Evolutionary conservation across 129 eudicot species (phyloP).

Genomic region (Pittosporum tobira): DNA sequence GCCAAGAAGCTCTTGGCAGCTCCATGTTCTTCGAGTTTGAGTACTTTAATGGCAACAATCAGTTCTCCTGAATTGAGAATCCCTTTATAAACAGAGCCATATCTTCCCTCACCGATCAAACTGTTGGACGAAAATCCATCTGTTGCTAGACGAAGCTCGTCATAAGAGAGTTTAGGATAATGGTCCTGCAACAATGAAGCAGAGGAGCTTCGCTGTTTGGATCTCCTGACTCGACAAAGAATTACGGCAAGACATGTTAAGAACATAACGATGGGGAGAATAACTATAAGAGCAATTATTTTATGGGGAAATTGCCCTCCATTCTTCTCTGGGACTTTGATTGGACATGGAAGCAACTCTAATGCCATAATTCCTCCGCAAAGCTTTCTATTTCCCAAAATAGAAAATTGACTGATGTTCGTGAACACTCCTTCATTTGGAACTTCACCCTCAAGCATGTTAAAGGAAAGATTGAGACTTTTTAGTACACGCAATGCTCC

Average conservation of each 20-base stretch:
- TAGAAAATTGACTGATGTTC: neutral
- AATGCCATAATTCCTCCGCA: slow-evolving; percentile 6
- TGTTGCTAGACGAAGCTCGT: neutral
- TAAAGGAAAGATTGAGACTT: neutral
- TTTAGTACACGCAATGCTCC: neutral
- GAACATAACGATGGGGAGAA: neutral
- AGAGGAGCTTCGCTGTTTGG: neutral
- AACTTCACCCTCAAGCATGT: slow-evolving; percentile 2
- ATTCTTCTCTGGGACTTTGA: neutral
- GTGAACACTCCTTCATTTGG: neutral
- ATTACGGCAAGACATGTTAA: neutral
- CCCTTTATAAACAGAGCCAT: slow-evolving; percentile 5
- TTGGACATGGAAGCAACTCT: neutral
- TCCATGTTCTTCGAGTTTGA: neutral
- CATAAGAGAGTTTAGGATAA: slow-evolving; percentile 7
- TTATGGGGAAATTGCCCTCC: neutral
- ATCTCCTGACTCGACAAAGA: neutral
- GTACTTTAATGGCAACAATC: slow-evolving; percentile 5
- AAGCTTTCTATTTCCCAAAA: neutral
- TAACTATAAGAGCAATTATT: neutral
- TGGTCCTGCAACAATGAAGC: neutral
- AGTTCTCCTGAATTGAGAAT: neutral
- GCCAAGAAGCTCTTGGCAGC: slow-evolving; percentile 10
- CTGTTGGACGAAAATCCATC: neutral
- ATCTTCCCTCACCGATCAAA: slow-evolving; percentile 2